These are phyloP conservation scores for Daldinia loculata DNA, from an alignment of 495 filamentous ascomycete species.

Conservation along the genomic window DNA sequence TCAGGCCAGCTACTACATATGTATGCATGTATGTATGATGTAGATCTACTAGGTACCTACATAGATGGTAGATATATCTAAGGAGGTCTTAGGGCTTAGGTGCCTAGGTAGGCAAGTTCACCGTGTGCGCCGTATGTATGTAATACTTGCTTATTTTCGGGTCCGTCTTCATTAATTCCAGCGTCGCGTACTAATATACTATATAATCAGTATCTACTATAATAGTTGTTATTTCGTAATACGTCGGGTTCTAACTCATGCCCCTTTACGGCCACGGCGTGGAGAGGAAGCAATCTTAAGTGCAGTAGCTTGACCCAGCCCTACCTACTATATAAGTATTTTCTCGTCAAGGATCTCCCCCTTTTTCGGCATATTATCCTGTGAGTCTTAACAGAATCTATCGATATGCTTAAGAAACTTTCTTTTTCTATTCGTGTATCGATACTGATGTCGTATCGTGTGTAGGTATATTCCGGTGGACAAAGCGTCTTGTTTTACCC, in stretches of 20 bases:
- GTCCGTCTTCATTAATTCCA: slow-evolving; percentile 18
- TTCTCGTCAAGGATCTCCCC: slow-evolving; percentile 18
- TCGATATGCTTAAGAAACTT: neutral
- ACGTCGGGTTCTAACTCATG: slow-evolving; percentile 16
- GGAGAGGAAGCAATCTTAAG: slow-evolving; percentile 32
- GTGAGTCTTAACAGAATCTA: slow-evolving; percentile 22
- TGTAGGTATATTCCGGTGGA: slow-evolving; percentile 17
- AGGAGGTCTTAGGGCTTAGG: no score
- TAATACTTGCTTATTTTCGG: slow-evolving; percentile 13
- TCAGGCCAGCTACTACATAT: neutral
- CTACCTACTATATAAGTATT: slow-evolving; percentile 15
- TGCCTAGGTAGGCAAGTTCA: neutral
- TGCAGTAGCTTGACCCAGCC: slow-evolving; percentile 34
- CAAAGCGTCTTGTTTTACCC: slow-evolving; percentile 22
- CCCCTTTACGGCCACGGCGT: slow-evolving; percentile 21
- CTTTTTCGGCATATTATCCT: slow-evolving; percentile 28
- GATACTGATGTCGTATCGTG: slow-evolving; percentile 21
- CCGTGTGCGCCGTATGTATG: slow-evolving; percentile 4
- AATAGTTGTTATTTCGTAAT: slow-evolving; percentile 22
- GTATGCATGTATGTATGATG: slow-evolving; percentile 1
- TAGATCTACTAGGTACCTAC: neutral
- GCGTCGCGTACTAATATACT: slow-evolving; percentile 9
- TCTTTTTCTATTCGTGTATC: slow-evolving; percentile 3
- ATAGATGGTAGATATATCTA: neutral
- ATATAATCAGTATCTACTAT: slow-evolving; percentile 7